Evolutionary conservation across 257 asterid genomes (phyloP).

Genomic region (Solanum chilense): DNA sequence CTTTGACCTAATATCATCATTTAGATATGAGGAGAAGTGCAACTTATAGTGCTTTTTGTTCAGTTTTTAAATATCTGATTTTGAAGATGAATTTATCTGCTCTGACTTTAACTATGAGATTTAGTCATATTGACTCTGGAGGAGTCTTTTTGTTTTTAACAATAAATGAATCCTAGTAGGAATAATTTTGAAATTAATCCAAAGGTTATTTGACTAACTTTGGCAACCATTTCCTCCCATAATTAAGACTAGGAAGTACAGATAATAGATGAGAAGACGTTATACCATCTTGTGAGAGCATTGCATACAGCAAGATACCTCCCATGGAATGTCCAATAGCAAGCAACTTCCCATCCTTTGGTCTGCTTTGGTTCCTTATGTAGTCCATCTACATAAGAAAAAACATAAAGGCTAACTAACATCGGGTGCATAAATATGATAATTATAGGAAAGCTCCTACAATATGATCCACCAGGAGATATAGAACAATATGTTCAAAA

Average conservation of each 20-base stretch:
- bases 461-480: not conserved
- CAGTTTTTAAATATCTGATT: not conserved
- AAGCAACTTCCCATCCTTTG: conserved; percentile 74
- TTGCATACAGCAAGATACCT: conserved; percentile 86
- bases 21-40: not conserved
- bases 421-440: not conserved
- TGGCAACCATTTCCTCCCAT: not conserved
- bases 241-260: not conserved
- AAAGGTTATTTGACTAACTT: not conserved
- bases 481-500: conserved; percentile 10
- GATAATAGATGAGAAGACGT: not conserved
- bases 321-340: conserved; percentile 99
- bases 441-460: not conserved
- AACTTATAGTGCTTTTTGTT: not conserved
- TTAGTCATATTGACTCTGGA: not conserved
- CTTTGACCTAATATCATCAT: not conserved
- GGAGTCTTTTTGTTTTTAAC: not conserved
- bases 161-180: not conserved
- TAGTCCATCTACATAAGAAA: conserved; percentile 58
- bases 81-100: not conserved
- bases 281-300: conserved; percentile 71
- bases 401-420: not conserved
- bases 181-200: not conserved
- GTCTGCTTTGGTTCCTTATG: conserved; percentile 57
- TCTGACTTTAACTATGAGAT: not conserved